Percentiles rank a stretch among this genome's conserved stretches.
These are phyloP conservation scores for Candida insectalens DNA, from an alignment of 805 yeast genomes.

Conservation along the genomic window DNA sequence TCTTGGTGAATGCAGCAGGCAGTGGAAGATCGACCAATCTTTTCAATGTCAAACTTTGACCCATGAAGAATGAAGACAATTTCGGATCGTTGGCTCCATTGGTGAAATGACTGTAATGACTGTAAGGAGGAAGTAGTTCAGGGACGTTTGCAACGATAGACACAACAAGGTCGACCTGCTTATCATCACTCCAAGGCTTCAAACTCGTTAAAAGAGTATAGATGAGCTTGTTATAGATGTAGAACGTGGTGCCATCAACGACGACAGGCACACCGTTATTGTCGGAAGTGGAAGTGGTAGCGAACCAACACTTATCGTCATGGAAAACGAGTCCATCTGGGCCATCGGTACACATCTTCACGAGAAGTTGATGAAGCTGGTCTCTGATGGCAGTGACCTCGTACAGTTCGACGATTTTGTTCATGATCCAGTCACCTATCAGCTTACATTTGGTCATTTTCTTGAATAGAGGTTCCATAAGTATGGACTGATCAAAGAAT, in stretches of 20 bases:
- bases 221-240: conserved; percentile 57
- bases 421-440: conserved; percentile 67
- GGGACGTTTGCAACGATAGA: conserved; percentile 43
- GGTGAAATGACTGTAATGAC: conserved; percentile 41
- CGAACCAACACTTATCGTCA: conserved; percentile 44
- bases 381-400: conserved; percentile 24
- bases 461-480: conserved; percentile 51
- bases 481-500: conserved; percentile 39
- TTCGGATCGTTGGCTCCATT: conserved; percentile 75
- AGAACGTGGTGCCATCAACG: conserved; percentile 43
- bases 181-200: conserved; percentile 73
- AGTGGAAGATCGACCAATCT: conserved; percentile 49
- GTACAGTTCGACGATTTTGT: conserved; percentile 45
- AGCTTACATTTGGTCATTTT: conserved; percentile 65
- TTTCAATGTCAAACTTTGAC: conserved; percentile 53
- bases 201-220: conserved; percentile 52
- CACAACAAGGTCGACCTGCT: conserved; percentile 47
- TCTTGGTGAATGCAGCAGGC: conserved; percentile 28
- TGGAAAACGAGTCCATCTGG: conserved; percentile 36
- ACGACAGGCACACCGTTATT: conserved; percentile 32
- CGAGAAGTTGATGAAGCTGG: conserved; percentile 36
- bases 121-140: conserved; percentile 68
- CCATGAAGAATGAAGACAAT: conserved; percentile 73
- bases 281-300: conserved; percentile 5
- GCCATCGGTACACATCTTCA: conserved; percentile 38